Percentiles rank a stretch among this genome's conserved stretches.
These are phyloP conservation scores for Schizophyllum commune DNA, from an alignment of 1,284 basidiomycete genomes.

Conservation along the genomic window DNA sequence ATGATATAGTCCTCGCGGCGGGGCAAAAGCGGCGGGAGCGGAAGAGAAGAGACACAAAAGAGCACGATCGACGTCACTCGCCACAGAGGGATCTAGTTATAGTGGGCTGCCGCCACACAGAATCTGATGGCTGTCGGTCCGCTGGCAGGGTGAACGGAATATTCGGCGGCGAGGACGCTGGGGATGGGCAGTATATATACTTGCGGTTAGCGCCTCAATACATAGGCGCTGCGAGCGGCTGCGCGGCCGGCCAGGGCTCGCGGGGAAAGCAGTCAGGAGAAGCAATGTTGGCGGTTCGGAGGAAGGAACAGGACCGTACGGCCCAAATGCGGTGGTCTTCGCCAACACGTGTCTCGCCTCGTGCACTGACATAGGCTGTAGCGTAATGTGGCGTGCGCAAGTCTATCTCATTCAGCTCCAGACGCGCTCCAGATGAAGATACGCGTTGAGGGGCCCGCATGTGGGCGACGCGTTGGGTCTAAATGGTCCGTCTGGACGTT, in stretches of 20 bases:
- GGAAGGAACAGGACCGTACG: neutral
- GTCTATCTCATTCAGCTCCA: neutral
- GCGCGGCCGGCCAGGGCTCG: neutral
- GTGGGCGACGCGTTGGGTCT: too few relatives aligned
- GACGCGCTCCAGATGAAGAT: neutral
- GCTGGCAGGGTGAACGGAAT: neutral
- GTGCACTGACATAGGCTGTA: neutral
- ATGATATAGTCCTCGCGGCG: neutral
- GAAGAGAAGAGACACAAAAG: neutral
- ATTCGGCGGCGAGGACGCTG: neutral
- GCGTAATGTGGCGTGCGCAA: neutral
- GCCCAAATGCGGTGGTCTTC: neutral
- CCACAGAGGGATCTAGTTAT: neutral
- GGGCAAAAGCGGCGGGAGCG: too few relatives aligned
- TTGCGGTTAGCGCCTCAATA: neutral
- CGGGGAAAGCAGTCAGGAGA: neutral
- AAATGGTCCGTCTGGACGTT: too few relatives aligned
- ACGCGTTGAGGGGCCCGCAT: neutral
- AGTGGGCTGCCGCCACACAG: too few relatives aligned
- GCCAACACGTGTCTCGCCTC: neutral
- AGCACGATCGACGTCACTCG: neutral
- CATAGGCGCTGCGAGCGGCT: neutral
- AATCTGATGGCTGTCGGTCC: neutral
- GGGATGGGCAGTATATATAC: too few relatives aligned
- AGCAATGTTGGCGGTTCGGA: neutral